Evolutionary conservation across 2,329 filamentous ascomycete genomes (phyloP), one percentile per base, ranked within the genome.

Genomic region (Aspergillus niger): DNA sequence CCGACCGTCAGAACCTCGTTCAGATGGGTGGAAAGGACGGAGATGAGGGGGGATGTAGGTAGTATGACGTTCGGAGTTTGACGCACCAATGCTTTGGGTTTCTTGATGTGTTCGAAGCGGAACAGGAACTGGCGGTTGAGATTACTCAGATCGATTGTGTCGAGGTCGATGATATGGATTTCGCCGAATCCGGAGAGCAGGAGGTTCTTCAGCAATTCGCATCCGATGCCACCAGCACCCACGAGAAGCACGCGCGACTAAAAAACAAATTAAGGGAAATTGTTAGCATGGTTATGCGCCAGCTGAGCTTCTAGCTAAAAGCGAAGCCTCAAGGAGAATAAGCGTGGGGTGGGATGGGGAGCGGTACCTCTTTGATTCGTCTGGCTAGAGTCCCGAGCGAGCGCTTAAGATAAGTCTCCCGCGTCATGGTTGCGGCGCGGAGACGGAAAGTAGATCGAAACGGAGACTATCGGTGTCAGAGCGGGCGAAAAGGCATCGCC

Each of bases 61-160:
- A 62, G 43, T 61, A 61, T 57, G 58, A 55, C 59, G 55, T 59
- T 51, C 47, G 51, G 50, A 38, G 44, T 39, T 44, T 24, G 61
- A 79, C 86, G 65, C 82, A 95, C 93, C 79, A 96, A 79, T 55
- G 95, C 93, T 75, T 99, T 99, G 1, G 94, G 87, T 76, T 97
- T 97, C 78, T 97, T 98, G 78, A 99, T 98, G 73, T 99, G 95
- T 75, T 98, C 93, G 70, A 94, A 90, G 63, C 93, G 87, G 77
- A 99, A 99, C 51, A 99, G 87, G 72, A 99, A 99, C 76, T 99
- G 95, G 58, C 95, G 91, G 71, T 99, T 99, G 54, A 99, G 85
- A 74, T 99, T 99, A 79, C 92, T 97, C 22, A 99, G 84, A 74
- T 99, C 95, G 79, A 99, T 98, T 1, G 95, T 99, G 76, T 99